These are phyloP conservation scores for Eucalyptus rudis DNA, from an alignment of 345 rosid genomes.

Conservation along the genomic window DNA sequence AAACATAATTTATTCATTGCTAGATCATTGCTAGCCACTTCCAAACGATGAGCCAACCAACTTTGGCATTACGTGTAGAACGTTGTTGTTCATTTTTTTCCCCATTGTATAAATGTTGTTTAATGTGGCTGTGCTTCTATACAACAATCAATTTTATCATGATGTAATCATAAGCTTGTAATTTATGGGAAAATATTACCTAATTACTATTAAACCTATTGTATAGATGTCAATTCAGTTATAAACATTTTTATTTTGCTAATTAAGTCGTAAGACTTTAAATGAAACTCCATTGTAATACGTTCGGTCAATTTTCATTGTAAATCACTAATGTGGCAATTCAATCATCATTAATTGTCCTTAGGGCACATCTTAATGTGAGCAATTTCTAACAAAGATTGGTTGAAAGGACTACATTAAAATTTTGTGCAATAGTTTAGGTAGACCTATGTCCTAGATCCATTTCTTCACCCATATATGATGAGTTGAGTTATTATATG, in stretches of 20 bases:
- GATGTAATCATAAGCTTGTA: not conserved
- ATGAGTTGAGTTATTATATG: not conserved
- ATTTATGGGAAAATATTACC: not conserved
- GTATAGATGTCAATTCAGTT: not conserved
- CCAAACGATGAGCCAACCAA: not conserved
- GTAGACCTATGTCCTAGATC: not conserved
- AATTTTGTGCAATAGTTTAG: not conserved
- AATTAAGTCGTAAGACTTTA: accelerated
- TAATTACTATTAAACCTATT: not conserved
- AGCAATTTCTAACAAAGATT: not conserved
- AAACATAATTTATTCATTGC: not conserved
- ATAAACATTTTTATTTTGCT: not conserved
- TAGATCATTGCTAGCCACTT: not conserved
- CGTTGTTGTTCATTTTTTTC: not conserved
- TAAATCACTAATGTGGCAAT: not conserved
- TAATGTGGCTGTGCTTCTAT: not conserved
- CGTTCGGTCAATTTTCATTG: accelerated
- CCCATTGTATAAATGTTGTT: not conserved
- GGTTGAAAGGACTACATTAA: accelerated
- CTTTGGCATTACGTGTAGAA: not conserved
- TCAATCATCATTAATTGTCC: accelerated
- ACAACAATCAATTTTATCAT: not conserved
- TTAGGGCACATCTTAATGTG: too few relatives aligned
- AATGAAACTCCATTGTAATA: not conserved
- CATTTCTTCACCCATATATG: not conserved